Evolutionary conservation across 495 filamentous ascomycete species (phyloP).

Genomic region (Penicillium canescens): DNA sequence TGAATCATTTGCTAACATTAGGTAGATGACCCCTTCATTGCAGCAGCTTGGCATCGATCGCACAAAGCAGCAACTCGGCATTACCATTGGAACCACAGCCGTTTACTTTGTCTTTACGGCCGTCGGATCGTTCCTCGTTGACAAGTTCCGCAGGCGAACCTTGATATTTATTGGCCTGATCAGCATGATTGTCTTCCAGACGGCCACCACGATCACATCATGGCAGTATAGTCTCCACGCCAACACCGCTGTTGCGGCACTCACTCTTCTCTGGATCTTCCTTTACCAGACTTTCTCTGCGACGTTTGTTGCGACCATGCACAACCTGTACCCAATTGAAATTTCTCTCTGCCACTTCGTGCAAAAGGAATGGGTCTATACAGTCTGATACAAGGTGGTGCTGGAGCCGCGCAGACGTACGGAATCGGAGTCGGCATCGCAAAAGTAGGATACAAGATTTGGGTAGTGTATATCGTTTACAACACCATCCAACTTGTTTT

Average conservation of each 20-base stretch:
- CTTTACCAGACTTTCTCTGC: conserved; percentile 43
- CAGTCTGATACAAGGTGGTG: conserved; percentile 41
- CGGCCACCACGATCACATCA: conserved; percentile 39
- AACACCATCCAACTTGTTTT: conserved; percentile 40
- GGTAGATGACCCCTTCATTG: conserved; percentile 38
- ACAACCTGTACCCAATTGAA: conserved; percentile 45
- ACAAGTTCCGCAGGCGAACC: conserved; percentile 36
- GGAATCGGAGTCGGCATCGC: conserved; percentile 43
- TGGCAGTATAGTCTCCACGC: conserved; percentile 32
- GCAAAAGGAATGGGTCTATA: conserved; percentile 47
- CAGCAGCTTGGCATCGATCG: conserved; percentile 33
- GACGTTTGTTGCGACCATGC: conserved; percentile 42
- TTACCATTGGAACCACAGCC: conserved; percentile 39
- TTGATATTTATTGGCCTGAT: conserved; percentile 38
- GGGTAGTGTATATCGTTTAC: conserved; percentile 45
- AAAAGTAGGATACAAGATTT: conserved; percentile 47
- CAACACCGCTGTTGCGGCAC: conserved; percentile 25
- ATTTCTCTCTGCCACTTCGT: conserved; percentile 37
- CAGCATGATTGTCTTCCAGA: conserved; percentile 40
- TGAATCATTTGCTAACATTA: neutral
- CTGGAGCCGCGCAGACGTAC: conserved; percentile 37
- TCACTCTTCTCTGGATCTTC: conserved; percentile 44
- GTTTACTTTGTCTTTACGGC: conserved; percentile 43
- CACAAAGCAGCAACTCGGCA: conserved; percentile 32
- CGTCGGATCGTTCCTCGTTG: conserved; percentile 36